A percentile compares a stretch with the other conserved stretches of the same genome.
These are phyloP conservation scores for Cornus florida DNA, from an alignment of 148 eudicot genomes.

Conservation along the genomic window DNA sequence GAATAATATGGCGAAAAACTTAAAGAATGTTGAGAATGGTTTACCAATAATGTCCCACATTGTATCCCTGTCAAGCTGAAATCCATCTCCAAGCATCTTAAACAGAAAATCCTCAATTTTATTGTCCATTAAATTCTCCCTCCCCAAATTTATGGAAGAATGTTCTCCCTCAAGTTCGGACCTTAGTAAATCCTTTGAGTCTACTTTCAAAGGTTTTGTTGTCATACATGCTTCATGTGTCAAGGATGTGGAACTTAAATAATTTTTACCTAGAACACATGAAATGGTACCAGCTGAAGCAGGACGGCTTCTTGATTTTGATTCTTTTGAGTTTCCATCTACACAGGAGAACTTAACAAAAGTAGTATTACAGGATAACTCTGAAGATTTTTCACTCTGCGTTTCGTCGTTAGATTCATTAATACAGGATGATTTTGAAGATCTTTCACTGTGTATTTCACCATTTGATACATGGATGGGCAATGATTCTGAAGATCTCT, in stretches of 20 bases:
- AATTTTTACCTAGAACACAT: slow-evolving; percentile 26
- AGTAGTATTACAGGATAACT: slow-evolving; percentile 9
- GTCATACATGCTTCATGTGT: slow-evolving; percentile 13
- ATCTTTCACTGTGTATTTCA: neutral
- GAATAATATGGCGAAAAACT: neutral
- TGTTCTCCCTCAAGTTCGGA: neutral
- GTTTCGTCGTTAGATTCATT: neutral
- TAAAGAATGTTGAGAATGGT: neutral
- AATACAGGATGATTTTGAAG: slow-evolving; percentile 12
- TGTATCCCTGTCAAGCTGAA: slow-evolving; percentile 38
- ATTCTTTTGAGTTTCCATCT: slow-evolving; percentile 13
- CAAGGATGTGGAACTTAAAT: slow-evolving; percentile 19
- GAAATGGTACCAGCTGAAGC: slow-evolving; percentile 26
- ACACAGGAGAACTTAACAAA: slow-evolving; percentile 15
- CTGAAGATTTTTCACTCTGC: slow-evolving; percentile 12
- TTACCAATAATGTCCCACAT: slow-evolving; percentile 41
- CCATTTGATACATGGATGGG: neutral
- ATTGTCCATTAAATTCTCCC: slow-evolving; percentile 11
- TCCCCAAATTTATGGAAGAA: slow-evolving; percentile 7
- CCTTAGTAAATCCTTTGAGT: slow-evolving; percentile 13
- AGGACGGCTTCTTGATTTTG: slow-evolving; percentile 15
- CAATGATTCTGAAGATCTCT: no score
- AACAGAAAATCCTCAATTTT: slow-evolving; percentile 36
- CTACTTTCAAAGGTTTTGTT: slow-evolving; percentile 18
- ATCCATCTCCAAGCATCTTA: slow-evolving; percentile 42